These are phyloP conservation scores for Chimonanthus salicifolius DNA, from an alignment of 164 flowering plant species.

Conservation along the genomic window DNA sequence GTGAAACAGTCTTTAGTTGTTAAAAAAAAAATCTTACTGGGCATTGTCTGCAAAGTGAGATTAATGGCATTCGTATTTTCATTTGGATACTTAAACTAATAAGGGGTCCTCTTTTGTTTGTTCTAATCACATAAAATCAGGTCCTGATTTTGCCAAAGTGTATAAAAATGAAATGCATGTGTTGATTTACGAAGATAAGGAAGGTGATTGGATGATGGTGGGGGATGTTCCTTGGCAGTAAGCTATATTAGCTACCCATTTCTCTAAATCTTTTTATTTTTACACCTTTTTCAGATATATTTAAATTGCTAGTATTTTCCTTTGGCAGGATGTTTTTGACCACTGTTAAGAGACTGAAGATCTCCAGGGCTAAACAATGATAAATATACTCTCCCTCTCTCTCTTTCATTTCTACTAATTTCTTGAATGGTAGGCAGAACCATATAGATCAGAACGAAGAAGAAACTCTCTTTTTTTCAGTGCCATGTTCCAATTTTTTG, in stretches of 20 bases:
- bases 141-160: constrained; percentile 12
- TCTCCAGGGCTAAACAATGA: constrained; percentile 36
- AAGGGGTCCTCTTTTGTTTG: background rate
- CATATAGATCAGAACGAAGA: too few relatives aligned
- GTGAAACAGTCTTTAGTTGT: too few relatives aligned
- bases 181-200: constrained; percentile 62
- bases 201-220: constrained; percentile 86
- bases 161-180: constrained; percentile 31
- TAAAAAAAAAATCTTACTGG: too few relatives aligned
- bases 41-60: background rate
- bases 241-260: constrained; percentile 16
- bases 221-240: constrained; percentile 91
- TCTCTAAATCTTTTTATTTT: background rate
- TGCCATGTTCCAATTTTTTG: too few relatives aligned
- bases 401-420: background rate
- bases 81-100: background rate
- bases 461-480: too few relatives aligned
- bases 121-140: constrained; percentile 1
- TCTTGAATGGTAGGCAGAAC: too few relatives aligned
- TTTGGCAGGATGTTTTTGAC: constrained; percentile 54
- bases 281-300: background rate
- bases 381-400: background rate
- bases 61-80: background rate
- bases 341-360: constrained; percentile 60
- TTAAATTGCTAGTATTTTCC: background rate